Percentiles rank a stretch among this genome's conserved stretches.
These are phyloP conservation scores for Halophytophthora batemanensis DNA, from an alignment of 352 stramenopile genomes.

Conservation along the genomic window DNA sequence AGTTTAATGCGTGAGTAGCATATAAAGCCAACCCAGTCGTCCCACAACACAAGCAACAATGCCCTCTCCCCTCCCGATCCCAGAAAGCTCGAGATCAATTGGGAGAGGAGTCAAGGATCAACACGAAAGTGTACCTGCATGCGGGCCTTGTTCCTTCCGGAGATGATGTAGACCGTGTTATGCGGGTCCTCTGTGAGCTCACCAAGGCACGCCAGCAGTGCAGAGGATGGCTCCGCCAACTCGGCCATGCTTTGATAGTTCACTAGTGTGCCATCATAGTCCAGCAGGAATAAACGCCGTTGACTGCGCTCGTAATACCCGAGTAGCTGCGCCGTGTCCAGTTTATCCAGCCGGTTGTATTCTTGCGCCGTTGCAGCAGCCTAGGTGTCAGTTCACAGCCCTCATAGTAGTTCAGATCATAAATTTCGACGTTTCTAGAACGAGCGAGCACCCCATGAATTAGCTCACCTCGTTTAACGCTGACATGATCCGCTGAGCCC, in stretches of 20 bases:
- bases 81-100: too few species aligned
- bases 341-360: conserved; percentile 84
- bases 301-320: conserved; percentile 83
- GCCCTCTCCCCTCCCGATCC: too few species aligned
- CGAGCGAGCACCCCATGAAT: neutral
- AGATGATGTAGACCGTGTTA: conserved; percentile 87
- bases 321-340: conserved; percentile 80
- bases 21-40: conserved; percentile 3
- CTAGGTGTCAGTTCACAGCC: conserved; percentile 8
- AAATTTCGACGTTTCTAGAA: neutral
- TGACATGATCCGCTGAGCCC: conserved; percentile 83
- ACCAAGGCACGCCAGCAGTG: conserved; percentile 61
- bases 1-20: neutral
- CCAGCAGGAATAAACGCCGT: conserved; percentile 76
- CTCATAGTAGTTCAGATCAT: neutral
- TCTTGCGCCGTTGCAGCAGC: conserved; percentile 71
- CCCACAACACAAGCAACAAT: neutral
- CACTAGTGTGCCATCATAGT: conserved; percentile 85
- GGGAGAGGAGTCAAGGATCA: neutral
- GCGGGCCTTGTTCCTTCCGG: conserved; percentile 70
- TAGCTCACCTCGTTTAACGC: conserved; percentile 59
- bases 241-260: conserved; percentile 80
- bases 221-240: conserved; percentile 52
- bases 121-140: conserved; percentile 32
- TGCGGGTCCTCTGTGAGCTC: conserved; percentile 63